A percentile compares a stretch with the other conserved stretches of the same genome.
These are phyloP conservation scores for Starmerella apicola DNA, from an alignment of 805 yeast genomes.

Conservation along the genomic window DNA sequence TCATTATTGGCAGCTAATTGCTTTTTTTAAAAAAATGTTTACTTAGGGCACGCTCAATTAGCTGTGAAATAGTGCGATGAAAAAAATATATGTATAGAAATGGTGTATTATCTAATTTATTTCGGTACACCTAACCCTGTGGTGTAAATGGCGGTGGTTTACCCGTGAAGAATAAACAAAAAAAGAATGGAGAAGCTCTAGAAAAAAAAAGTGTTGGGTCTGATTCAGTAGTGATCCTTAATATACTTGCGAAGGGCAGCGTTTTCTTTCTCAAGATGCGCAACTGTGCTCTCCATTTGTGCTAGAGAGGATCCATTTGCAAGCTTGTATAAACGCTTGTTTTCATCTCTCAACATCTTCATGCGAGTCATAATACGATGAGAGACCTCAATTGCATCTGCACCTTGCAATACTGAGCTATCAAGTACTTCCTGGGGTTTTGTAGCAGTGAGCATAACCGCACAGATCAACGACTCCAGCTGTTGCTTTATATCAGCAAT, in stretches of 20 bases:
- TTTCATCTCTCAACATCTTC: constrained; percentile 19
- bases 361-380: constrained; percentile 21
- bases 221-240: neutral
- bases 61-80: neutral
- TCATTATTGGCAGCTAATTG: constrained; percentile 5
- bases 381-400: constrained; percentile 19
- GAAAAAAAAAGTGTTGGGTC: too few relatives aligned
- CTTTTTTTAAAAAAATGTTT: neutral
- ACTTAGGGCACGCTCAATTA: neutral
- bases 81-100: neutral
- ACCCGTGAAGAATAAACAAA: too few relatives aligned
- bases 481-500: constrained; percentile 18
- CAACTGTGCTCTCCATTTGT: constrained; percentile 15
- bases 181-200: too few relatives aligned
- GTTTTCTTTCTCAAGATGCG: constrained; percentile 14
- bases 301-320: constrained; percentile 14
- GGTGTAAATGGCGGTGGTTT: too few relatives aligned
- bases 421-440: neutral
- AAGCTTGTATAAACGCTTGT: constrained; percentile 14
- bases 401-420: constrained; percentile 5
- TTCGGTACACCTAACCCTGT: too few relatives aligned
- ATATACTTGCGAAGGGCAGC: constrained; percentile 9
- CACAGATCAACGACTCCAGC: constrained; percentile 19
- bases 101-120: too few relatives aligned
- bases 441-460: constrained; percentile 9